Conservation (phyloP, 179 eudicot species). For the Spinacia oleracea region DNA sequence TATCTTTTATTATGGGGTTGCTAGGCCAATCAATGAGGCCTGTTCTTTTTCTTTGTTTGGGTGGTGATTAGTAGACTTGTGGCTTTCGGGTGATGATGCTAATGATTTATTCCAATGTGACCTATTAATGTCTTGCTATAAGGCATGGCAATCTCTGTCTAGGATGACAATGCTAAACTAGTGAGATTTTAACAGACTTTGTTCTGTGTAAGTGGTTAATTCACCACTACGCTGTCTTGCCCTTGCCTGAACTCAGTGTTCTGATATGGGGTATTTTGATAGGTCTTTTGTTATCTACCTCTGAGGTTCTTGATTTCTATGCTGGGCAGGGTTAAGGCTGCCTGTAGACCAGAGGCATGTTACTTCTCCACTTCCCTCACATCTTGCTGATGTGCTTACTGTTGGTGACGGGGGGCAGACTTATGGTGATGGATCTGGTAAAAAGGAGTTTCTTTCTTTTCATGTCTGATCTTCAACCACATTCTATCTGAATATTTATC, state of each 20-base stretch:
- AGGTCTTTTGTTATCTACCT: background rate
- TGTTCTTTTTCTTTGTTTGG: background rate
- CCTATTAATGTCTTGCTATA: background rate
- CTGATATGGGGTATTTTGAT: background rate
- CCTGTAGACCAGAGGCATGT: constrained; percentile 80
- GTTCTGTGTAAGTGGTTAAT: background rate
- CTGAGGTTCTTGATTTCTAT: constrained; percentile 5
- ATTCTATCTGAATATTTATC: background rate
- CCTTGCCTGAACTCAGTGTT: constrained; percentile 10
- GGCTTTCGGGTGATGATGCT: background rate
- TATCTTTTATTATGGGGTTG: background rate
- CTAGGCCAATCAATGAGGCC: background rate
- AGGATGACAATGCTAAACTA: background rate
- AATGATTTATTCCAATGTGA: background rate
- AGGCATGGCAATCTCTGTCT: background rate
- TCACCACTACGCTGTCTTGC: background rate
- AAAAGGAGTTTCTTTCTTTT: constrained; percentile 10
- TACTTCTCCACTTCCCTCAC: constrained; percentile 74
- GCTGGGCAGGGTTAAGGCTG: constrained; percentile 59
- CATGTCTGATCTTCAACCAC: constrained; percentile 2
- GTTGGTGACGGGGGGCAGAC: constrained; percentile 55
- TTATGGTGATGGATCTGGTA: constrained; percentile 76
- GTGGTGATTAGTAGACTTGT: background rate
- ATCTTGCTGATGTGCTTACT: constrained; percentile 71
- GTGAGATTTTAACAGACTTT: background rate